Percentiles rank a stretch among this genome's conserved stretches.
Evolutionary conservation across 148 eudicot genomes (phyloP).

Genomic region (Amaranthus cruentus): DNA sequence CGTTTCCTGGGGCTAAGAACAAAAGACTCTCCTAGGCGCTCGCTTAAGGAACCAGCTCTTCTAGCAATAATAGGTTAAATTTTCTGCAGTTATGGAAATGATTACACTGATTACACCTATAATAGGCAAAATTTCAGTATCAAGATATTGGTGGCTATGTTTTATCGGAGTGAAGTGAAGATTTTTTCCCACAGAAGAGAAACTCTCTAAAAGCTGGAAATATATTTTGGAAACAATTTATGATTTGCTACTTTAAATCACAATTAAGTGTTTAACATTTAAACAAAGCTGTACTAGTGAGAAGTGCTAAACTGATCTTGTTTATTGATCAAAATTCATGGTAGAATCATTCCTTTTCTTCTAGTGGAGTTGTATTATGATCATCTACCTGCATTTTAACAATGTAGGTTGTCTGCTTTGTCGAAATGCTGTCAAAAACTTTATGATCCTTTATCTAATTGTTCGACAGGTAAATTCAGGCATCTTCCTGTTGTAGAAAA

Average conservation of each 20-base stretch:
- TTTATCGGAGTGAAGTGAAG: background rate
- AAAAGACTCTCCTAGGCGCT: no score
- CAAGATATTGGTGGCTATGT: background rate
- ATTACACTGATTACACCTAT: background rate
- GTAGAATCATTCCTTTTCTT: background rate
- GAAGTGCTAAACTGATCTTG: background rate
- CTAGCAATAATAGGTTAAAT: no score
- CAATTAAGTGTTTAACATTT: background rate
- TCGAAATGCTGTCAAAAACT: background rate
- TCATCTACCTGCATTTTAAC: background rate
- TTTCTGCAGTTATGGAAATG: no score
- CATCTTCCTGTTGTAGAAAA: slow-evolving; percentile 99
- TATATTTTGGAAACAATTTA: background rate
- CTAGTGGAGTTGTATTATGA: background rate
- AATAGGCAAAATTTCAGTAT: background rate
- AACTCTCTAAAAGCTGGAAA: background rate
- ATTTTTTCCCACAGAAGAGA: background rate
- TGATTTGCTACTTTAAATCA: background rate
- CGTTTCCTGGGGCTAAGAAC: no score
- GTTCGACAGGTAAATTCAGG: slow-evolving; percentile 74
- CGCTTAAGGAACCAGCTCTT: no score
- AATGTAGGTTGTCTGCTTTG: background rate
- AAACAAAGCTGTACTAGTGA: background rate
- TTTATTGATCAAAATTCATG: background rate
- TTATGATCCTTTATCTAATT: slow-evolving; percentile 5